These are phyloP conservation scores for Ogataea polymorpha DNA, from an alignment of 805 yeast genomes.

Conservation along the genomic window DNA sequence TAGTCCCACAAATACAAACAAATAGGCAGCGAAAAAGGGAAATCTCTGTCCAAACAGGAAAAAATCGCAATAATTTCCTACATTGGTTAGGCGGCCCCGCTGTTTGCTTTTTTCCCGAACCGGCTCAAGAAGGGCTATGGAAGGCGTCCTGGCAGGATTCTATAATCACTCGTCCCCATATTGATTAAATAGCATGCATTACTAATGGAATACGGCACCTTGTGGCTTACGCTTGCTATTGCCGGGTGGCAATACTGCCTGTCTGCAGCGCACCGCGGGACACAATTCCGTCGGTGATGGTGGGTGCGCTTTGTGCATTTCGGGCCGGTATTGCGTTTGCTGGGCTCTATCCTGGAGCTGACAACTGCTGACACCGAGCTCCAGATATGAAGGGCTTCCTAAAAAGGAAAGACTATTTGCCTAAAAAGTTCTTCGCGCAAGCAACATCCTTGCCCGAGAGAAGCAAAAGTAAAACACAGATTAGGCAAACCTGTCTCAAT, in stretches of 20 bases:
- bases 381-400: conserved; percentile 10
- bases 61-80: conserved; percentile 12
- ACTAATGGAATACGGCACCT: not conserved
- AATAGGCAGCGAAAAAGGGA: conserved; percentile 8
- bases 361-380: not conserved
- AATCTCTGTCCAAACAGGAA: conserved; percentile 11
- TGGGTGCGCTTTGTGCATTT: no score
- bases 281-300: no score
- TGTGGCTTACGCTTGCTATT: not conserved
- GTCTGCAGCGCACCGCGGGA: no score
- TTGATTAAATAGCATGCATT: conserved; percentile 11
- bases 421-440: conserved; percentile 10
- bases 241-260: not conserved
- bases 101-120: conserved; percentile 17
- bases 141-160: conserved; percentile 1
- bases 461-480: conserved; percentile 6
- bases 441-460: conserved; percentile 10
- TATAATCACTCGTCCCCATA: not conserved
- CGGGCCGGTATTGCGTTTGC: no score
- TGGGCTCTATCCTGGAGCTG: no score
- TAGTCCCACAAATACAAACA: conserved; percentile 13
- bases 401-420: conserved; percentile 10
- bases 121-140: conserved; percentile 4
- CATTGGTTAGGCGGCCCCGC: conserved; percentile 20
- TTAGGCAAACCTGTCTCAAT: not conserved